phyloP scores from a whole-genome alignment of 2,329 filamentous ascomycete species.

The Ophiostoma piceae region DNA sequence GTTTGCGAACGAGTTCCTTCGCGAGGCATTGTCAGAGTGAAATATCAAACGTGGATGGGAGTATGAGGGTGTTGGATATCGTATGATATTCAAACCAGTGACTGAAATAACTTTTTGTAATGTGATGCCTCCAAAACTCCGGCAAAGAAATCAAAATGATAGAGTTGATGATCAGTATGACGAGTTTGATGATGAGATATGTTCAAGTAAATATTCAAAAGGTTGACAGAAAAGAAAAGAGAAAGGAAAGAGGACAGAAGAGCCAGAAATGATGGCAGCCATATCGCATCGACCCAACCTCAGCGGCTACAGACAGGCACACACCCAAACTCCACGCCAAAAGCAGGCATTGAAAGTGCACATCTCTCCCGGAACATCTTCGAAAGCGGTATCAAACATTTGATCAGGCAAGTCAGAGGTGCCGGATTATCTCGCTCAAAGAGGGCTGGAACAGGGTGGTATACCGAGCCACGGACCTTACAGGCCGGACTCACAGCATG shows the following conservation, averaged over 20 bases:
- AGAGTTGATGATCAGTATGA: neutral
- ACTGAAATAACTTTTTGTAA: neutral
- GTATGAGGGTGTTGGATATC: neutral
- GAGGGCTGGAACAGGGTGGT: neutral
- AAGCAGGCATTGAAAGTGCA: neutral
- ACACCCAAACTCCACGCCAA: neutral
- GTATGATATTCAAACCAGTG: neutral
- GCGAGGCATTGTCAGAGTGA: constrained; percentile 41
- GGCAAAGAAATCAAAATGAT: neutral
- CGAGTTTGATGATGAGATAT: too few relatives aligned
- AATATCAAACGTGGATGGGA: neutral
- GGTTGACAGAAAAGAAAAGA: neutral
- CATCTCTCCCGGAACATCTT: neutral
- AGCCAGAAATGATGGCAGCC: neutral
- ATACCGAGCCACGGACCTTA: neutral
- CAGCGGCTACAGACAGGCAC: neutral
- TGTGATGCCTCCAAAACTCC: neutral
- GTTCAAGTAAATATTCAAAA: neutral
- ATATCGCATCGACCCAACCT: neutral
- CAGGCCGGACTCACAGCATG: neutral
- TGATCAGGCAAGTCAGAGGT: neutral
- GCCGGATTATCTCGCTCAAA: neutral
- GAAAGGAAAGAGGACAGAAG: neutral
- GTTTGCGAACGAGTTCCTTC: constrained; percentile 50
- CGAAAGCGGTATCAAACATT: neutral